Evolutionary conservation across 805 yeast species (phyloP).

Genomic region (Starmerella apis): DNA sequence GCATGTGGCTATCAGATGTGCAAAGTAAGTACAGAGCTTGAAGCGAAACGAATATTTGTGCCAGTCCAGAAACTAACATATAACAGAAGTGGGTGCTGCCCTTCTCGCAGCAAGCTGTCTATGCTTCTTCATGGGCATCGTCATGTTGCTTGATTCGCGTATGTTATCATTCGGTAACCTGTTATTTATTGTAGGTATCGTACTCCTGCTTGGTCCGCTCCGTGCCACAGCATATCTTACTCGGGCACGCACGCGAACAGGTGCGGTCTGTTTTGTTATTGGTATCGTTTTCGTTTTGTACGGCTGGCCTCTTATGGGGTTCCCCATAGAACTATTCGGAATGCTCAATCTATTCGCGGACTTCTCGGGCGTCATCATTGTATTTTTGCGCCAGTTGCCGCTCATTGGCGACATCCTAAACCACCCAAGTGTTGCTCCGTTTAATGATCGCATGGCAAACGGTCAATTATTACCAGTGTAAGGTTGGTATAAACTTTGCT

Average conservation of each 20-base stretch:
- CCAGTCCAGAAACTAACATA: not conserved
- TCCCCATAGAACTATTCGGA: constrained; percentile 77
- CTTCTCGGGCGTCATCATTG: constrained; percentile 78
- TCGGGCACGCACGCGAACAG: constrained; percentile 77
- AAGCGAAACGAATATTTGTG: no score
- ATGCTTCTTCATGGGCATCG: constrained; percentile 69
- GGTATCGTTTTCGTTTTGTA: constrained; percentile 69
- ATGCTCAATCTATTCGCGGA: constrained; percentile 85
- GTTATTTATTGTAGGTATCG: constrained; percentile 67
- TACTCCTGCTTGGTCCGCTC: constrained; percentile 77
- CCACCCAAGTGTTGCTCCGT: constrained; percentile 73
- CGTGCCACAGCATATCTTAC: constrained; percentile 75
- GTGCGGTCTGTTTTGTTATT: constrained; percentile 62
- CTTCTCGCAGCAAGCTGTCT: constrained; percentile 66
- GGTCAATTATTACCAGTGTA: constrained; percentile 56
- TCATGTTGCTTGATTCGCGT: constrained; percentile 81
- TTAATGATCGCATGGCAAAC: constrained; percentile 52
- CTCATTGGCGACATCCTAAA: constrained; percentile 75
- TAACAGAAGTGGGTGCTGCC: constrained; percentile 76
- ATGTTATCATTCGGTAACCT: constrained; percentile 83
- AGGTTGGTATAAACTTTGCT: constrained; percentile 5
- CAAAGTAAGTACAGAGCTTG: constrained; percentile 30
- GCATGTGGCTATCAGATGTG: constrained; percentile 33
- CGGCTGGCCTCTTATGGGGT: constrained; percentile 75
- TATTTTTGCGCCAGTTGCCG: constrained; percentile 80